Conservation (phyloP, 805 yeast genomes). For the Yamadazyma takamatsuzukensis region DNA sequence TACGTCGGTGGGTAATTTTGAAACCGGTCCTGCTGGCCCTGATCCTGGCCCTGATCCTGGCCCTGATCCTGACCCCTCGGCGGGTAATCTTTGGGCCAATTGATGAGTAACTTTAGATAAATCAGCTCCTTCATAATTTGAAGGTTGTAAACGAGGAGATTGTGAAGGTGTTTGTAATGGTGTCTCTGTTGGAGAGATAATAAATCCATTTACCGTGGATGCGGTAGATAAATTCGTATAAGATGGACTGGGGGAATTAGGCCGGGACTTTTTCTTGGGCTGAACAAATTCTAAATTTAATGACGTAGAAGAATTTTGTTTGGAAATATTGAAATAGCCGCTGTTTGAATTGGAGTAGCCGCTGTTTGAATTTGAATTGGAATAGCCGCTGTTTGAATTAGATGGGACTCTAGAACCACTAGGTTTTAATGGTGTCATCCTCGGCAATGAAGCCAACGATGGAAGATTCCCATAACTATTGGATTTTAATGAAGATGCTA, state of each 20-base stretch:
- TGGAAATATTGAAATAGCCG: too few species aligned
- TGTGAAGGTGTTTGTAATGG: slow-evolving; percentile 50
- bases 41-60: neutral
- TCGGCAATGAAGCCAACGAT: slow-evolving; percentile 18
- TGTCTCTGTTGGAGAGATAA: slow-evolving; percentile 42
- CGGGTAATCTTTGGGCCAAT: slow-evolving; percentile 19
- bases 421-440: slow-evolving; percentile 44
- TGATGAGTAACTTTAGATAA: slow-evolving; percentile 17
- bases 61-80: neutral
- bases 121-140: too few species aligned
- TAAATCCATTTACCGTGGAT: slow-evolving; percentile 14
- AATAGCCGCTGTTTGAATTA: slow-evolving; percentile 5
- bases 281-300: slow-evolving; percentile 35
- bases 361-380: too few species aligned
- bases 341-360: slow-evolving; percentile 5
- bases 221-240: slow-evolving; percentile 2
- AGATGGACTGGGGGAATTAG: slow-evolving; percentile 39
- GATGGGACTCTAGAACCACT: slow-evolving; percentile 2
- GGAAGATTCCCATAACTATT: slow-evolving; percentile 17
- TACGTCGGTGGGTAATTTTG: too few species aligned
- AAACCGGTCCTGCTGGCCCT: too few species aligned
- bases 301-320: slow-evolving; percentile 27
- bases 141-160: slow-evolving; percentile 41
- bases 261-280: slow-evolving; percentile 41
- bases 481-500: slow-evolving; percentile 6